phyloP scores from a whole-genome alignment of 1,284 basidiomycete genomes.

The Tylopilus orsonianus region DNA sequence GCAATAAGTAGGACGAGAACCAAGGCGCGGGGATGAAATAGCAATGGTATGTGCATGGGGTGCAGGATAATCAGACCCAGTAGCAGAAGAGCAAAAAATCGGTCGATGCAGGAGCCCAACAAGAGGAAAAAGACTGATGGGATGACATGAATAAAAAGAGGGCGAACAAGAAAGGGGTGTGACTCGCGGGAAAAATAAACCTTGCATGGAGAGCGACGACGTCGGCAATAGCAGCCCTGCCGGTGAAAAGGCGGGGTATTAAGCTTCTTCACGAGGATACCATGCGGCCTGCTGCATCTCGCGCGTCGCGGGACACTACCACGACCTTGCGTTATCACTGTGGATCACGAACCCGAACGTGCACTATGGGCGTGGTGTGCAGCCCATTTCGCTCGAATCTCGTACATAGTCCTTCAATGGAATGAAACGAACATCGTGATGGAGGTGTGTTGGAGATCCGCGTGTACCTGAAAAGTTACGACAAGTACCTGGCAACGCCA shows the following conservation, averaged over 20 bases:
- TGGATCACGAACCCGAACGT: conserved; percentile 1
- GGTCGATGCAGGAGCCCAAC: neutral
- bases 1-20: conserved; percentile 26
- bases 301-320: neutral
- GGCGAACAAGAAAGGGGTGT: neutral
- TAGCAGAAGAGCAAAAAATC: neutral
- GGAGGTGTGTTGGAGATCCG: neutral
- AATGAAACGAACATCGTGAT: conserved; percentile 9
- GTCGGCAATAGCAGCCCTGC: conserved; percentile 1
- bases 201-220: neutral
- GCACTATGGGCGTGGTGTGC: neutral
- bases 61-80: neutral
- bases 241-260: conserved; percentile 17
- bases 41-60: conserved; percentile 7
- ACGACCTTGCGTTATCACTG: neutral
- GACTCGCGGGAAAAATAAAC: conserved; percentile 2
- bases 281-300: conserved; percentile 15
- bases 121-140: neutral
- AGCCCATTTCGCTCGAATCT: neutral
- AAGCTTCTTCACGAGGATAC: conserved; percentile 23
- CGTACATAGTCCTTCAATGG: neutral
- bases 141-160: conserved; percentile 1
- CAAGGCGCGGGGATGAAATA: conserved; percentile 13
- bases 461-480: neutral
- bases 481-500: neutral